phyloP scores from a whole-genome alignment of 352 stramenopile species.

The Pythium brachiatum region DNA sequence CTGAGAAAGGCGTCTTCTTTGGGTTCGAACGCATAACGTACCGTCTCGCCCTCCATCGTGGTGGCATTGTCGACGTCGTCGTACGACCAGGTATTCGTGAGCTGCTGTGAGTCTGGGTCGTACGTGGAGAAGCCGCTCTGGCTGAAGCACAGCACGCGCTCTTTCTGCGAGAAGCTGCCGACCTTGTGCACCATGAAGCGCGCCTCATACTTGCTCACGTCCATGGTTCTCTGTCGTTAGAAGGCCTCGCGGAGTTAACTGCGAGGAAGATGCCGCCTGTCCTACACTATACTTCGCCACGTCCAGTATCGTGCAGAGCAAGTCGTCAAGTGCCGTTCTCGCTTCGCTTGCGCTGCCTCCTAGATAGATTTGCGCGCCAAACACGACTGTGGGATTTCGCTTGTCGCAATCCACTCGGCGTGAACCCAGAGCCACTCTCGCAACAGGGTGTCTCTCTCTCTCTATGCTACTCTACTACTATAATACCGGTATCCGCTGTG shows the following conservation, averaged over 20 bases:
- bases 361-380: neutral
- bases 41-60: conserved; percentile 65
- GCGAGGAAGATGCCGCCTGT: too few species aligned
- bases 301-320: neutral
- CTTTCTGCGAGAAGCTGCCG: conserved; percentile 80
- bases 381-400: neutral
- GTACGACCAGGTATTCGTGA: conserved; percentile 84
- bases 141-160: conserved; percentile 79
- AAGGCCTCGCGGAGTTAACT: neutral
- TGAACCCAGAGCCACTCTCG: neutral
- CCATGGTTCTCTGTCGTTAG: conserved; percentile 26
- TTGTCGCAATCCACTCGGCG: neutral
- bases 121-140: conserved; percentile 72
- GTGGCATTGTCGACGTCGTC: conserved; percentile 65
- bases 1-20: too few species aligned
- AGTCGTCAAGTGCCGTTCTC: neutral
- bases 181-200: conserved; percentile 87
- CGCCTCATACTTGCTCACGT: conserved; percentile 57
- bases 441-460: neutral
- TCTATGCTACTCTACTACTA: too few species aligned
- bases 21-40: neutral
- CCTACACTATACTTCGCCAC: too few species aligned
- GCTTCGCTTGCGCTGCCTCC: neutral
- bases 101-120: conserved; percentile 60
- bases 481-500: too few species aligned